Percentiles rank a stretch among this genome's conserved stretches.
These are phyloP conservation scores for Eremothecium coryli DNA, from an alignment of 1,139 yeast genomes.

Conservation along the genomic window DNA sequence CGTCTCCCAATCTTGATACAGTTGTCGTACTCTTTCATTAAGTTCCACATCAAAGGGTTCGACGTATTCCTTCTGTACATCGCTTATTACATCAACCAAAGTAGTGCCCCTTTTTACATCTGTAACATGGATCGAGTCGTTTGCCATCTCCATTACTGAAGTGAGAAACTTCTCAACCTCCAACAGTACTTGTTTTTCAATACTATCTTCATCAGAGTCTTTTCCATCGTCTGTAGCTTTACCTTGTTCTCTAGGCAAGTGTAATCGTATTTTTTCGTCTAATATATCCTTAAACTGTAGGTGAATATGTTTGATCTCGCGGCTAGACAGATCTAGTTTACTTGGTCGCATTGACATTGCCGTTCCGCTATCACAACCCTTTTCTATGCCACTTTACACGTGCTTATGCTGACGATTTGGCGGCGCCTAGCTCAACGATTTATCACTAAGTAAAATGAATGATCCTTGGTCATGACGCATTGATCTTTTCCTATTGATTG, in stretches of 20 bases:
- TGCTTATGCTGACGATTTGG: too few species aligned
- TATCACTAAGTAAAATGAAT: too few species aligned
- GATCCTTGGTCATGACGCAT: too few species aligned
- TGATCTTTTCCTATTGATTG: too few species aligned
- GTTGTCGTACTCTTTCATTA: constrained; percentile 44
- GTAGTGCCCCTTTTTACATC: constrained; percentile 17
- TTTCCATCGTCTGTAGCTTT: constrained; percentile 7
- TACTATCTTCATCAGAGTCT: constrained; percentile 13
- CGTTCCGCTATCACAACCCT: too few species aligned
- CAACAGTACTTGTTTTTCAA: constrained; percentile 37
- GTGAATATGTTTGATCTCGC: constrained; percentile 24
- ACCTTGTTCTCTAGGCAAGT: constrained; percentile 15
- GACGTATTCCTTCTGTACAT: constrained; percentile 30
- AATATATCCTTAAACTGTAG: constrained; percentile 22
- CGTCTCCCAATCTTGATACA: constrained; percentile 48
- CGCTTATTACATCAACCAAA: constrained; percentile 13
- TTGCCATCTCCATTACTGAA: constrained; percentile 44
- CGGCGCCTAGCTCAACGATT: too few species aligned
- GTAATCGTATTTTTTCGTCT: constrained; percentile 17
- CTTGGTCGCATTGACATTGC: constrained; percentile 7
- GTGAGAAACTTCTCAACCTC: constrained; percentile 38
- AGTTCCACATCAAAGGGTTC: constrained; percentile 58
- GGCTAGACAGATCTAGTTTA: constrained; percentile 21
- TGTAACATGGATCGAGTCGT: constrained; percentile 41
- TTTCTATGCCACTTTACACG: too few species aligned